Conservation (phyloP, 2,329 filamentous ascomycete species). For the Paramyrothecium sp. region DNA sequence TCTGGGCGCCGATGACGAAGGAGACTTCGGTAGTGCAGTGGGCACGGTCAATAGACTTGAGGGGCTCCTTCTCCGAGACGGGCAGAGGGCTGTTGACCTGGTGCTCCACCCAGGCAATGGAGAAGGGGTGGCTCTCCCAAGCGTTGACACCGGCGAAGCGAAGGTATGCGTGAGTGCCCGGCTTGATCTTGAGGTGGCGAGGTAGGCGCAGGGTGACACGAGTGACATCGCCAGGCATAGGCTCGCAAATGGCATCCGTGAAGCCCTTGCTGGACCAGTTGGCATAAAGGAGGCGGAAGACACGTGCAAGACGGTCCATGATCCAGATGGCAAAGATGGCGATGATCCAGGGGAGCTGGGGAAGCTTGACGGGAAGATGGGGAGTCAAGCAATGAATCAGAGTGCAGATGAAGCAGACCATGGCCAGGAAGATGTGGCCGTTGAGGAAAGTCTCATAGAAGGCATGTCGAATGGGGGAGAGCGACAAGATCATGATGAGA, state of each 20-base stretch:
- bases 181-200: constrained; percentile 62
- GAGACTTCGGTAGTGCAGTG: constrained; percentile 60
- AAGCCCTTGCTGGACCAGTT: constrained; percentile 61
- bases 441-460: constrained; percentile 98
- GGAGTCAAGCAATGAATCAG: constrained; percentile 77
- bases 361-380: constrained; percentile 60
- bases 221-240: constrained; percentile 67
- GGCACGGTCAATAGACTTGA: constrained; percentile 37
- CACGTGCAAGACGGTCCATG: constrained; percentile 64
- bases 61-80: constrained; percentile 38
- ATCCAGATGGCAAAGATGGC: constrained; percentile 76
- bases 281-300: constrained; percentile 61
- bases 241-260: constrained; percentile 65
- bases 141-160: constrained; percentile 64
- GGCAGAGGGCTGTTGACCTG: constrained; percentile 37
- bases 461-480: constrained; percentile 82
- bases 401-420: constrained; percentile 66
- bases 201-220: constrained; percentile 70
- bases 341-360: constrained; percentile 73
- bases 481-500: constrained; percentile 66
- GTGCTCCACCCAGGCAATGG: constrained; percentile 71
- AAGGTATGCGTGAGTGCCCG: constrained; percentile 74
- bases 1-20: constrained; percentile 83
- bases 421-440: constrained; percentile 74
- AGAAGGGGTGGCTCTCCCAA: constrained; percentile 79